A percentile compares a stretch with the other conserved stretches of the same genome.
Conservation (phyloP, 1,139 yeast species). For the Debaryomyces udenii region DNA sequence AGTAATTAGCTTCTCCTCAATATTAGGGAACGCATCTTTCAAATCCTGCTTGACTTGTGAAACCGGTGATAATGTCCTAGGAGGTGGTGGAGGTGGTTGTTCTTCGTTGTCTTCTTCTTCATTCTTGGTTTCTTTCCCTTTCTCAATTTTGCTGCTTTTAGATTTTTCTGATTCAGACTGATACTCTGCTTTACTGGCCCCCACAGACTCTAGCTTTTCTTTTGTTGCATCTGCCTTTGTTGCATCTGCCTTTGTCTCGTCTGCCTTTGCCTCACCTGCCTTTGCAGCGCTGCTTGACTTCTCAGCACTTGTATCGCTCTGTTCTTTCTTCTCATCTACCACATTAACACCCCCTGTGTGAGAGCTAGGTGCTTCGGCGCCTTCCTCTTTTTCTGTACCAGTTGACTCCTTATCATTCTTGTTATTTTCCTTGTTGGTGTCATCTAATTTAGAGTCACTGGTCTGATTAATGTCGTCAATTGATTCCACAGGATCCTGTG, state of each 20-base stretch:
- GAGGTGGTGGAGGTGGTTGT: constrained; percentile 66
- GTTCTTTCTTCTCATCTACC: constrained; percentile 5
- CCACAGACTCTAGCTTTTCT: neutral
- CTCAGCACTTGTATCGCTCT: constrained; percentile 11
- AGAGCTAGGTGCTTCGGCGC: no score
- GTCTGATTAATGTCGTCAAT: constrained; percentile 13
- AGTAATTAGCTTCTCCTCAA: constrained; percentile 69
- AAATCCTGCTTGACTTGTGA: constrained; percentile 56
- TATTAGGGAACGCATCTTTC: constrained; percentile 79
- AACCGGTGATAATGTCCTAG: constrained; percentile 66
- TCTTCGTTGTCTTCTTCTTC: constrained; percentile 13
- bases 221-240: constrained; percentile 11
- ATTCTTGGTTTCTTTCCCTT: constrained; percentile 16
- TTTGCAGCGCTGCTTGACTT: constrained; percentile 4
- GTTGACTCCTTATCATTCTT: no score
- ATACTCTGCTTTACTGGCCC: constrained; percentile 5
- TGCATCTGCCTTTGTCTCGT: constrained; percentile 10
- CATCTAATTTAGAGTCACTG: neutral
- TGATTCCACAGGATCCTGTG: constrained; percentile 39
- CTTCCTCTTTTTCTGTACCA: no score
- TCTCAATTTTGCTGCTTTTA: constrained; percentile 13
- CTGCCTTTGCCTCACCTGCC: constrained; percentile 14
- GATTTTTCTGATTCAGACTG: constrained; percentile 11
- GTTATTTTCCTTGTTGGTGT: no score
- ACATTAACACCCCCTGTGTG: neutral